A percentile compares a stretch with the other conserved stretches of the same genome.
phyloP scores from a whole-genome alignment of 139 green algal species.

The Volvox africanus region DNA sequence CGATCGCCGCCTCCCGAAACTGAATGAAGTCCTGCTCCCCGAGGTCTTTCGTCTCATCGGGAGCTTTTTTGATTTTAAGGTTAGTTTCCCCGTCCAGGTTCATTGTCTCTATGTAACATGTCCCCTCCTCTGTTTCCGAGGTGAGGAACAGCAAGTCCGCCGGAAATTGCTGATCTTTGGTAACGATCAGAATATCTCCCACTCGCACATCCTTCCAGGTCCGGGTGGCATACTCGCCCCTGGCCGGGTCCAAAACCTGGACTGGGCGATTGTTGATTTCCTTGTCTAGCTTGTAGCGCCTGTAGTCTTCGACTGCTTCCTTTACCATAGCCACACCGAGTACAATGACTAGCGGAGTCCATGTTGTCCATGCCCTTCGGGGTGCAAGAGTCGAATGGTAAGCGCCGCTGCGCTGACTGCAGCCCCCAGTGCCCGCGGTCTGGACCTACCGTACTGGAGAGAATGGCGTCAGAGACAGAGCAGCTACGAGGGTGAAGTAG shows the following conservation, averaged over 20 bases:
- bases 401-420: not conserved
- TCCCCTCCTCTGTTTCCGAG: conserved; percentile 75
- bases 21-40: conserved; percentile 56
- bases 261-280: conserved; percentile 79
- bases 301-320: conserved; percentile 83
- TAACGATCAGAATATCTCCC: conserved; percentile 75
- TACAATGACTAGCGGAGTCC: conserved; percentile 79
- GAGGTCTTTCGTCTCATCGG: conserved; percentile 76
- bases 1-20: conserved; percentile 60
- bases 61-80: conserved; percentile 90
- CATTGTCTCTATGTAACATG: conserved; percentile 91
- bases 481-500: conserved; percentile 85
- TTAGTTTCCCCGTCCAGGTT: conserved; percentile 97
- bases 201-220: conserved; percentile 76
- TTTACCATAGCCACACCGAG: conserved; percentile 85
- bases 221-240: conserved; percentile 38
- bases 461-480: conserved; percentile 76
- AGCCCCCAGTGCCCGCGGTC: not conserved
- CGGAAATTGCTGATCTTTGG: conserved; percentile 81
- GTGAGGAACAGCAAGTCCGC: conserved; percentile 90
- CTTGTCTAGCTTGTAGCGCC: conserved; percentile 79
- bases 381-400: not conserved
- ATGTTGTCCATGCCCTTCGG: conserved; percentile 69
- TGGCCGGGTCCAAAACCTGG: conserved; percentile 63
- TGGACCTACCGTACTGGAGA: conserved; percentile 63